These are phyloP conservation scores for Kodamaea alishanica DNA, from an alignment of 1,139 yeast species.

Conservation along the genomic window DNA sequence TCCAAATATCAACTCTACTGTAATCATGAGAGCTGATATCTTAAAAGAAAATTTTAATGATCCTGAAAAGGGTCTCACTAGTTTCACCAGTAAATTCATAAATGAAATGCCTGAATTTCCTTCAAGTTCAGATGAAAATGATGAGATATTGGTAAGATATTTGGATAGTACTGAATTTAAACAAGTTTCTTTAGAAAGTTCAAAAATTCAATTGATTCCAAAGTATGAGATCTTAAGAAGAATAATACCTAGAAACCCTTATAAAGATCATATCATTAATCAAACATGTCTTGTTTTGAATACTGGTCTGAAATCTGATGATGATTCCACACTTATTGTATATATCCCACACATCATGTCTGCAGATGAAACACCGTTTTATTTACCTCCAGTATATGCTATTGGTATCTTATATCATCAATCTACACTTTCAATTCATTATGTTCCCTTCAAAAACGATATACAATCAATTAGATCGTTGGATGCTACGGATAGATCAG, in stretches of 20 bases:
- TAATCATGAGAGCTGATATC: conserved; percentile 84
- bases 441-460: conserved; percentile 55
- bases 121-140: conserved; percentile 19
- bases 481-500: conserved; percentile 54
- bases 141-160: conserved; percentile 40
- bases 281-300: conserved; percentile 69
- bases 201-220: conserved; percentile 31
- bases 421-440: conserved; percentile 69
- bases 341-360: conserved; percentile 70
- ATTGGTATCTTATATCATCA: conserved; percentile 66
- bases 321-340: conserved; percentile 49
- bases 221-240: conserved; percentile 64
- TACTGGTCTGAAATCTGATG: conserved; percentile 19
- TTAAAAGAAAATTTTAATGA: conserved; percentile 51
- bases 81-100: conserved; percentile 31
- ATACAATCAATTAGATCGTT: conserved; percentile 26
- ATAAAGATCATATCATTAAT: conserved; percentile 74
- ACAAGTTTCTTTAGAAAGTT: conserved; percentile 36
- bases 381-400: conserved; percentile 77
- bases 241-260: conserved; percentile 85
- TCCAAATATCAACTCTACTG: conserved; percentile 91
- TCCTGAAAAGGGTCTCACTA: conserved; percentile 33
- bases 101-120: conserved; percentile 34
- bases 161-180: conserved; percentile 56
- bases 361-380: conserved; percentile 74